phyloP scores from a whole-genome alignment of 306 rosid species.

The Erythrophleum fordii region DNA sequence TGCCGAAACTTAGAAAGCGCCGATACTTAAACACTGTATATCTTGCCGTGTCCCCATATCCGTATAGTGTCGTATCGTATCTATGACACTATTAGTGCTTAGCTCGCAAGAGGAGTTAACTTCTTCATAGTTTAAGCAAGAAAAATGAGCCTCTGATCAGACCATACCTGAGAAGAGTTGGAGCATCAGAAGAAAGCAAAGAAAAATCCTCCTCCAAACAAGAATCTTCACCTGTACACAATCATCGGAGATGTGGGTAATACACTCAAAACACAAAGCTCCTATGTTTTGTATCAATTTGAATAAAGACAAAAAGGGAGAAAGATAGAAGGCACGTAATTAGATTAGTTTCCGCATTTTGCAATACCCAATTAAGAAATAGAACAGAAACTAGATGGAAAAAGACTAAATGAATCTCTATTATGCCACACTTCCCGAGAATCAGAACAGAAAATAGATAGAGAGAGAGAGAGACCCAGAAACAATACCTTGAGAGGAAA shows the following conservation, averaged over 20 bases:
- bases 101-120: neutral
- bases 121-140: neutral
- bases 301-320: neutral
- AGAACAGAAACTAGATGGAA: neutral
- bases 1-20: neutral
- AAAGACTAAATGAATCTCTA: neutral
- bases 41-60: neutral
- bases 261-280: neutral
- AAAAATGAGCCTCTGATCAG: neutral
- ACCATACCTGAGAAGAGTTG: conserved; percentile 47
- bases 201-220: conserved; percentile 41
- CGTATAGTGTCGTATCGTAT: neutral
- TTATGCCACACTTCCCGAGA: neutral
- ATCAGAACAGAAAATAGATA: neutral
- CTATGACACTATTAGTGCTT: neutral
- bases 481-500: conserved; percentile 36
- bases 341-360: neutral
- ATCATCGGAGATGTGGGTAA: neutral
- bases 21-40: neutral
- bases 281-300: neutral
- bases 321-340: neutral
- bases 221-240: conserved; percentile 51
- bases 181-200: conserved; percentile 40
- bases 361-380: neutral
- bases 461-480: neutral